These are phyloP conservation scores for Penicillium longicatenatum DNA, from an alignment of 495 filamentous ascomycete genomes.

Conservation along the genomic window DNA sequence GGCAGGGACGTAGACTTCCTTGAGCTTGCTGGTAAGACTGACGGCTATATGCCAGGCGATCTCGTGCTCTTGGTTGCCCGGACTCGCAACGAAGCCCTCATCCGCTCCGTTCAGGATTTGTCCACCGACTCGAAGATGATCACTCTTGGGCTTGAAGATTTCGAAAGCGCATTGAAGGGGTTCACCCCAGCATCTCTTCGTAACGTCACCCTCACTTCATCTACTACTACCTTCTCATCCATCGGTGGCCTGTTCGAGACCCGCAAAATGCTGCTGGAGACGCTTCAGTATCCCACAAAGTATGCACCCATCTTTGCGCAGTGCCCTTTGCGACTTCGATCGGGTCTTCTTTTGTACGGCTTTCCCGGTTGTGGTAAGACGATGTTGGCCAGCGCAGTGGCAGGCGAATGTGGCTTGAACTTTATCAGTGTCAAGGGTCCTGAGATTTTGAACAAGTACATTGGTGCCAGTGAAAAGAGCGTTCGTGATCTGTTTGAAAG, in stretches of 20 bases:
- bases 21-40: conserved; percentile 87
- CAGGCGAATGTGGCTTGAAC: conserved; percentile 93
- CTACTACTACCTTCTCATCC: conserved; percentile 82
- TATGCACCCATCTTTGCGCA: conserved; percentile 98
- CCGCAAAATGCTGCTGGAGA: conserved; percentile 85
- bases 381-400: conserved; percentile 87
- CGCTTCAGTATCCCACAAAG: conserved; percentile 93
- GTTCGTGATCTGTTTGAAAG: conserved; percentile 94
- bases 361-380: conserved; percentile 98
- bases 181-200: conserved; percentile 94
- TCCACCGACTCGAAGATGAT: conserved; percentile 47
- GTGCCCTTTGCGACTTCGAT: conserved; percentile 89
- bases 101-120: conserved; percentile 60
- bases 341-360: conserved; percentile 88
- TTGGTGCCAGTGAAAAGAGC: conserved; percentile 91
- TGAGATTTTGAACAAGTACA: conserved; percentile 98
- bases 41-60: conserved; percentile 97
- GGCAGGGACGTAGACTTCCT: conserved; percentile 84
- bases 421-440: conserved; percentile 98
- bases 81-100: conserved; percentile 87
- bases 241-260: conserved; percentile 89
- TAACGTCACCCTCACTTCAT: conserved; percentile 89
- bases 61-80: conserved; percentile 81
- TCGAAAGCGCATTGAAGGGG: conserved; percentile 78
- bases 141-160: conserved; percentile 69